Conservation (phyloP, 2,329 filamentous ascomycete genomes). For the Amesomyces nigricolor region DNA sequence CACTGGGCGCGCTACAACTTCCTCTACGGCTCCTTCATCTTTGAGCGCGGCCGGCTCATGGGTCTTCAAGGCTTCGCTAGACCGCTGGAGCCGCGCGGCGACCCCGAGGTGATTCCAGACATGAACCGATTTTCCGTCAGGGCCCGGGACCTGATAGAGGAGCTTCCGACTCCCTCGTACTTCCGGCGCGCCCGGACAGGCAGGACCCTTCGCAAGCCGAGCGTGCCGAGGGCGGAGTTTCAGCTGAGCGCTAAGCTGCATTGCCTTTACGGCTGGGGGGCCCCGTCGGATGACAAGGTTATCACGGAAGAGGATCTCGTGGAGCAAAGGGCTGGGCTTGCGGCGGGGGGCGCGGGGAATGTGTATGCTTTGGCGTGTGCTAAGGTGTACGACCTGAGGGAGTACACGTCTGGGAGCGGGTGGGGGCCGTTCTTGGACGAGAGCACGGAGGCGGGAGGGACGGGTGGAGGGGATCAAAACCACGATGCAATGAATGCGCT, state of each 20-base stretch:
- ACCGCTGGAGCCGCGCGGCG: neutral
- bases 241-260: slow-evolving; percentile 68
- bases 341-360: neutral
- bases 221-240: slow-evolving; percentile 38
- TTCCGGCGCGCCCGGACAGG: neutral
- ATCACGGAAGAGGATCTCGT: slow-evolving; percentile 39
- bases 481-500: too few relatives aligned
- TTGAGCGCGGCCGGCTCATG: slow-evolving; percentile 46
- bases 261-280: slow-evolving; percentile 52
- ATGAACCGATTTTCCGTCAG: neutral
- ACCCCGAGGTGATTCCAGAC: neutral
- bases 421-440: slow-evolving; percentile 72
- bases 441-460: slow-evolving; percentile 37
- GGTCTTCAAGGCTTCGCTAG: neutral
- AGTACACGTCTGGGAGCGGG: slow-evolving; percentile 54
- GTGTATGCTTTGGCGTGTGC: slow-evolving; percentile 59
- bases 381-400: slow-evolving; percentile 67
- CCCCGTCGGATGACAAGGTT: slow-evolving; percentile 28
- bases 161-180: too few relatives aligned
- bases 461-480: too few relatives aligned
- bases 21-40: slow-evolving; percentile 59
- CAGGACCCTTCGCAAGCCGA: slow-evolving; percentile 5
- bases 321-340: neutral
- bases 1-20: slow-evolving; percentile 53
- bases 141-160: too few relatives aligned